Percentiles rank a stretch among this genome's conserved stretches.
Conservation (phyloP, 2,329 filamentous ascomycete genomes). For the Claviceps pusilla region DNA sequence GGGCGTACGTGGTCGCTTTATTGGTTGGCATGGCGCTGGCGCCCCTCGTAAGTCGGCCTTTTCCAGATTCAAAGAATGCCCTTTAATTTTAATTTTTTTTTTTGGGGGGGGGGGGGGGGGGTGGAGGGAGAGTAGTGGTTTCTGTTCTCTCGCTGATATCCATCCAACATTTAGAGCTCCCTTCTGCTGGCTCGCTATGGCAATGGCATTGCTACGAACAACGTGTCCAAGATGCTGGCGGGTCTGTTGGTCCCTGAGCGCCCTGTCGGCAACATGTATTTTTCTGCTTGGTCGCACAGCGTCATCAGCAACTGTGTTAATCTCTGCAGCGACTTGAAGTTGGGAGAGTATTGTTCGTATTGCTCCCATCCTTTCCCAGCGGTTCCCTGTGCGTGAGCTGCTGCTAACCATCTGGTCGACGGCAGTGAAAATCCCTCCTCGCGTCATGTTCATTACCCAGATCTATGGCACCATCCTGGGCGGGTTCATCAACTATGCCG, state of each 20-base stretch:
- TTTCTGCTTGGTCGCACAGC: constrained; percentile 43
- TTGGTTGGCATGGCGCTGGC: constrained; percentile 11
- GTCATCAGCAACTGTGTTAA: constrained; percentile 36
- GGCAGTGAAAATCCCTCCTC: constrained; percentile 19
- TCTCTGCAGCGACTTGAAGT: constrained; percentile 38
- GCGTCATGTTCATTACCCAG: constrained; percentile 25
- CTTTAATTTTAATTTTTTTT: background rate
- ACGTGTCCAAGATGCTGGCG: constrained; percentile 41
- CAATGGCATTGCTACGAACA: constrained; percentile 29
- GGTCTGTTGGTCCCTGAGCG: constrained; percentile 35
- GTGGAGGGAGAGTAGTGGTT: no score
- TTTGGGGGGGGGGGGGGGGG: no score
- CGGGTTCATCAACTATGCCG: constrained; percentile 28
- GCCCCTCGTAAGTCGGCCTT: background rate
- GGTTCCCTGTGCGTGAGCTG: background rate
- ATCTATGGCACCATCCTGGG: constrained; percentile 26
- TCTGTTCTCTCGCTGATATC: background rate
- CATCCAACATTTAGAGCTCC: constrained; percentile 24
- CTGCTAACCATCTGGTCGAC: no score
- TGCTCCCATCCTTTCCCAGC: background rate
- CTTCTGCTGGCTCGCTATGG: constrained; percentile 37
- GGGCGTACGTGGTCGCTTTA: constrained; percentile 22
- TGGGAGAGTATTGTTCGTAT: constrained; percentile 40
- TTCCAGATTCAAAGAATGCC: background rate
- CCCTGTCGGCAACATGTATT: constrained; percentile 43